Percentiles rank a stretch among this genome's conserved stretches.
phyloP scores from a whole-genome alignment of 768 basidiomycete species.

The Cystofilobasidium macerans region DNA sequence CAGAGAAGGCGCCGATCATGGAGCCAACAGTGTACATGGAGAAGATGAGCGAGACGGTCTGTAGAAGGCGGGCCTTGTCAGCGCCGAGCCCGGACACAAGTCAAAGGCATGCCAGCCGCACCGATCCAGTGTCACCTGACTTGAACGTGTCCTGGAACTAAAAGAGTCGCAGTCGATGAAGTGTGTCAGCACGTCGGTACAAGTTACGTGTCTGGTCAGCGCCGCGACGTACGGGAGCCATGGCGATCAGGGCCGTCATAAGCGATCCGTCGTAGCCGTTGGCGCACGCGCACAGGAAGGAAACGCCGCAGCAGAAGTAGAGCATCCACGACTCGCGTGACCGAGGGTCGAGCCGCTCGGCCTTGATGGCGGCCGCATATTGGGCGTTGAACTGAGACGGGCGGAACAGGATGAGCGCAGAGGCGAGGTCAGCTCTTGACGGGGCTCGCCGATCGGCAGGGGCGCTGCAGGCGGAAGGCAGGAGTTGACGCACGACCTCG shows the following conservation, averaged over 20 bases:
- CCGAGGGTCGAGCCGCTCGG: conserved; percentile 8
- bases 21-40: conserved; percentile 30
- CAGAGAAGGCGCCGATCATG: conserved; percentile 25
- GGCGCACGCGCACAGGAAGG: conserved; percentile 14
- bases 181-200: too few relatives aligned
- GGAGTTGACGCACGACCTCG: background rate
- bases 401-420: too few relatives aligned
- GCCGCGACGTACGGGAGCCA: too few relatives aligned
- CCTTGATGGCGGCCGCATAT: background rate
- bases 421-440: too few relatives aligned
- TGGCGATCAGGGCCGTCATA: conserved; percentile 10
- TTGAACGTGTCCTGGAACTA: background rate
- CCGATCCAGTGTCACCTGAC: background rate
- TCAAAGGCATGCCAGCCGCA: background rate
- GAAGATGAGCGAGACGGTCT: background rate
- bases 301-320: conserved; percentile 9
- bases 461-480: too few relatives aligned
- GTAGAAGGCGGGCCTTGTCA: background rate
- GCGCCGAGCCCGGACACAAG: background rate
- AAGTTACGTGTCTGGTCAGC: too few relatives aligned
- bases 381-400: background rate
- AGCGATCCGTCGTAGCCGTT: conserved; percentile 13
- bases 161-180: too few relatives aligned
- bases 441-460: too few relatives aligned
- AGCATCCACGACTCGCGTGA: conserved; percentile 7